A percentile compares a stretch with the other conserved stretches of the same genome.
Evolutionary conservation across 371 early-diverging fungal genomes (phyloP).

Genomic region (Mucor lusitanicus): DNA sequence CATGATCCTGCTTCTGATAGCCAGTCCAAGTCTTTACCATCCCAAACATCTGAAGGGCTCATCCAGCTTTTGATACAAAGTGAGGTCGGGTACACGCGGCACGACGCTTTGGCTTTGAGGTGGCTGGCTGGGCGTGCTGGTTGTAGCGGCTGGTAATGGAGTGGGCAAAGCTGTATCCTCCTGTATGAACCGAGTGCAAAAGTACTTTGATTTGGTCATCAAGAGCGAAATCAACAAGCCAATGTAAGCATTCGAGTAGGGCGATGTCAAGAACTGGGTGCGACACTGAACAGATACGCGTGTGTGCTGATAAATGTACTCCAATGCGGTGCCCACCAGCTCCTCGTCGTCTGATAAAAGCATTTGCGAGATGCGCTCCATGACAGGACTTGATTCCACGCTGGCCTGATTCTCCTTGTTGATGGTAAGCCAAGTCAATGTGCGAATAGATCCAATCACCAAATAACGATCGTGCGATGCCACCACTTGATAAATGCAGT

Average conservation of each 20-base stretch:
- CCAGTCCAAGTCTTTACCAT: constrained; percentile 26
- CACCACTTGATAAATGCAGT: constrained; percentile 41
- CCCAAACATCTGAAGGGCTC: constrained; percentile 54
- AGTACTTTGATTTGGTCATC: constrained; percentile 41
- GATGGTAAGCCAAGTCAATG: constrained; percentile 59
- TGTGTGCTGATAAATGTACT: constrained; percentile 73
- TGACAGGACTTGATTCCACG: constrained; percentile 10
- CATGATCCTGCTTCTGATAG: not conserved
- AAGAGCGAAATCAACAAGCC: constrained; percentile 51
- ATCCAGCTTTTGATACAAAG: constrained; percentile 40
- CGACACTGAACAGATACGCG: constrained; percentile 51
- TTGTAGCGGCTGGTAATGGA: not conserved
- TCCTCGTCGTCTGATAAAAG: constrained; percentile 73
- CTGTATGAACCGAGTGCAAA: constrained; percentile 29
- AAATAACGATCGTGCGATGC: constrained; percentile 62
- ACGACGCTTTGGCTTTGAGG: not conserved
- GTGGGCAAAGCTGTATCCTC: constrained; percentile 20
- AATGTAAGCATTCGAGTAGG: constrained; percentile 49
- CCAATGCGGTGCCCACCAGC: constrained; percentile 64
- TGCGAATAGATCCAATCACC: constrained; percentile 65
- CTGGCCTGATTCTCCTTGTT: constrained; percentile 2
- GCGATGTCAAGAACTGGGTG: constrained; percentile 39
- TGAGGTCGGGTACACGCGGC: constrained; percentile 37
- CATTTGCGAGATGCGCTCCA: constrained; percentile 40
- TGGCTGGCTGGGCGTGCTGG: not conserved